Base-by-base conservation (phyloP, 768 basidiomycete genomes). In the Tulasnella sp. region DNA sequence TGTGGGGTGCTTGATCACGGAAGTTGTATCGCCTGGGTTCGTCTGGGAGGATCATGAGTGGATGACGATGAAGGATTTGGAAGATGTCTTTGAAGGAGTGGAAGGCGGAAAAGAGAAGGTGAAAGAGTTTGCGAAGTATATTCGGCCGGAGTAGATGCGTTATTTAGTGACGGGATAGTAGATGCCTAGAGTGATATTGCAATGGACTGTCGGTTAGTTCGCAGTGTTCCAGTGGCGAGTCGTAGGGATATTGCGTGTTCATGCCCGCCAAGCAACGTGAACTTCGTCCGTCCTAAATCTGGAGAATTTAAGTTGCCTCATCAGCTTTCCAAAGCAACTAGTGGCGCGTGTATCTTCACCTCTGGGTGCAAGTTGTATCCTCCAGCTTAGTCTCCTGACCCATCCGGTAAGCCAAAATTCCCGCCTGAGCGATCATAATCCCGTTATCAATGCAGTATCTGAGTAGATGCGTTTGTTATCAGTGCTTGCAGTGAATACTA, bases 391-490 rank as follows among this genome's bases (percentile, higher is more conserved):
- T 98, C 73, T 87, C 86, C 81, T 92, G 89, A 37, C 97, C 98
- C 96, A 97, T 98, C 2, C 98, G 90, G 85, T 91, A 96, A 82
- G 93, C 92, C 50, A 99, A 88, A 41, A 99, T 89, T 7, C 98
- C 98, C 8, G 98, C 98, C 84, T 99, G 98, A 2, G 98, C 97
- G 78, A 99, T 99, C 98, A 99, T 99, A 83, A 99, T 97, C 0
- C 98, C 98, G 83, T 99, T 99, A 85, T 99, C 98, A 81, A 99
- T 99, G 86, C 98, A 99, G 86, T 97, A 99, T 78, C 97, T 97
- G 83, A n/a, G n/a, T 22, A n/a, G 75, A 58, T 20, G 75, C 11
- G 46, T 41, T 14, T 11, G 9, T 50, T 54, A 78, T 76, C 44
- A 74, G 76, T 42, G 54, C 79, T 24, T n/a, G 54, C 8, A 12